Evolutionary conservation across 1,139 yeast species (phyloP), one percentile per base, ranked within the genome.

Genomic region (Meyerozyma guilliermondii): DNA sequence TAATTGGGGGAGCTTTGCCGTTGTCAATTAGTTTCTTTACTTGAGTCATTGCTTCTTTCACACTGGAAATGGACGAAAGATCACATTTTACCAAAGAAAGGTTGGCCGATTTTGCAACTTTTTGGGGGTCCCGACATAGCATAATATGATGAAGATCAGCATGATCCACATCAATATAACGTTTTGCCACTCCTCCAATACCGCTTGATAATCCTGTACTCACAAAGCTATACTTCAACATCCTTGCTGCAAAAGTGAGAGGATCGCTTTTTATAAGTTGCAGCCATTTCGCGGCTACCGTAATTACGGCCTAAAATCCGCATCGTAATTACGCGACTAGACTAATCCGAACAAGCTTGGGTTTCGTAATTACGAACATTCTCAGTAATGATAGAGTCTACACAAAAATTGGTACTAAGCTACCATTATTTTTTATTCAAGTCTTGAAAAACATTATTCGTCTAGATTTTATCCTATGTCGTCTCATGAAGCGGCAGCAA

Each of bases 1-100:
- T 43, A 13, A 44, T 18, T 9, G 47, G 47, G 11, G 47, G 47
- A 14, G 38, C 41, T 28, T 28, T 40, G 7, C 30, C 37, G 7
- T 35, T 9, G 5, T 31, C 34, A 13, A 33, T 14, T n/a, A 44
- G 30, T n/a, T 26, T 17, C 16, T 23, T 35, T 8, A 43, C 29
- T 36, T 42, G n/a, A 6, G 23, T 13, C 2, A 26, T 23, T 8
- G 47, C 47, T 9, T 29, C 17, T 10, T 24, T 26, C 17, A 37
- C 30, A 38, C 44, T 44, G 7, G 27, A 17, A 14, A 44, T 38
- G 9, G 47, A 44, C 9, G 18, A 6, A n/a, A 43, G 28, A 18
- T 44, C 44, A 27, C 47, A 44, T 26, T 43, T 14, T 8, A 44
- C 35, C 13, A 41, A 9, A n/a, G 38, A 37, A 6, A 29, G 16